These are phyloP conservation scores for Plantago elongata DNA, from an alignment of 257 asterid species.

Conservation along the genomic window DNA sequence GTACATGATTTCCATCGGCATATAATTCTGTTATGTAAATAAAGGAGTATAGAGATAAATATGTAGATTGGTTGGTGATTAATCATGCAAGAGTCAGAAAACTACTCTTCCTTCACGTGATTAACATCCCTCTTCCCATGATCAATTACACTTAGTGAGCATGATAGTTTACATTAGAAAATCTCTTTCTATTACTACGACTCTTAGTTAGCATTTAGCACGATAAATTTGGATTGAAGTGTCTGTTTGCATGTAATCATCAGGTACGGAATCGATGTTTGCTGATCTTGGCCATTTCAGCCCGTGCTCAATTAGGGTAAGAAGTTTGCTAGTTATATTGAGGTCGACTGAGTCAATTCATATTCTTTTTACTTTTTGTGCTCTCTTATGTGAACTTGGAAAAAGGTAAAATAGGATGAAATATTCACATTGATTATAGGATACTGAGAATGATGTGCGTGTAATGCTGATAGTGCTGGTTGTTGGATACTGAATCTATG, in stretches of 20 bases:
- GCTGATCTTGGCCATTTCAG: conserved; percentile 98
- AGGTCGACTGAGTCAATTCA: not conserved
- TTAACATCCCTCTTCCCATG: not conserved
- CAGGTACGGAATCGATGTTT: conserved; percentile 98
- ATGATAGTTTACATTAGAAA: not conserved
- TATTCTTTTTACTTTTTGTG: not conserved
- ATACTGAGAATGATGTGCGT: not conserved
- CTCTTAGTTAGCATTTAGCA: conserved; percentile 7
- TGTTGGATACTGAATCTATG: no score
- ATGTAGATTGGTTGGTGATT: no score
- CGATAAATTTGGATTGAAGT: conserved; percentile 5
- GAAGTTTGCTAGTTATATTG: not conserved
- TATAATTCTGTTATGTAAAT: no score
- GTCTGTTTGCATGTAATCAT: conserved; percentile 22
- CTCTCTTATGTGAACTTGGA: conserved; percentile 3
- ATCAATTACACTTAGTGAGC: conserved; percentile 10
- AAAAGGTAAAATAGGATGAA: not conserved
- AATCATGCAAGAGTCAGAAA: no score
- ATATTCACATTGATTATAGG: not conserved
- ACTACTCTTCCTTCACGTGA: conserved; percentile 7
- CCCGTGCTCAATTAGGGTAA: conserved; percentile 70
- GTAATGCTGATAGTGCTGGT: not conserved
- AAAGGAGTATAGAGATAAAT: no score
- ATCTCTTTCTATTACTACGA: conserved; percentile 2
- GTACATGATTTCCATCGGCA: conserved; percentile 26